Conservation (phyloP, 2,329 filamentous ascomycete species). For the Apiospora sp. region DNA sequence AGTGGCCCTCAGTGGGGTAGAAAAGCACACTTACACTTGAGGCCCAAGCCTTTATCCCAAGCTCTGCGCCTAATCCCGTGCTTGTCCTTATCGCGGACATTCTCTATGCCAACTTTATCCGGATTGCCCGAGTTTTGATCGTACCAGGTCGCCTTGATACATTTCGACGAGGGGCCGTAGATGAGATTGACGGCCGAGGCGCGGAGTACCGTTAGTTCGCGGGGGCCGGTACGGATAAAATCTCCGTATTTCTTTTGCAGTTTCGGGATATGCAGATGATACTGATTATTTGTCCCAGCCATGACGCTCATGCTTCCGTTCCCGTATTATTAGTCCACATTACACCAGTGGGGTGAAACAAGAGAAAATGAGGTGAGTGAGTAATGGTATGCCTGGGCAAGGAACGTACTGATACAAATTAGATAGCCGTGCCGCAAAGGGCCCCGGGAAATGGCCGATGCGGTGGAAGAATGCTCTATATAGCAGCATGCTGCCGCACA, state of each 20-base stretch:
- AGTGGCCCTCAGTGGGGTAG: too few relatives aligned
- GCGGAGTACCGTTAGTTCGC: conserved; percentile 41
- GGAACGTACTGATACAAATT: conserved; percentile 18
- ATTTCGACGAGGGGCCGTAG: conserved; percentile 47
- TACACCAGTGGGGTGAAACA: too few relatives aligned
- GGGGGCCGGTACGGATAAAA: conserved; percentile 35
- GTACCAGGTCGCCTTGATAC: conserved; percentile 52
- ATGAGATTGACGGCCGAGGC: conserved; percentile 39
- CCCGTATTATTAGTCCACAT: too few relatives aligned
- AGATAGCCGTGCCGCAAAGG: conserved; percentile 10
- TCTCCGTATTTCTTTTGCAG: conserved; percentile 22
- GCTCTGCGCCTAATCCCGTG: conserved; percentile 22
- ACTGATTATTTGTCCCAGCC: too few relatives aligned
- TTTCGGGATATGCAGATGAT: too few relatives aligned
- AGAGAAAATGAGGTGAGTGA: too few relatives aligned
- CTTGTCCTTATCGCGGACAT: conserved; percentile 15
- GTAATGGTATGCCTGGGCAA: too few relatives aligned
- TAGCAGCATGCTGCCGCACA: background rate
- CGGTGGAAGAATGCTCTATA: conserved; percentile 26
- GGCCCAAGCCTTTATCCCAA: conserved; percentile 22
- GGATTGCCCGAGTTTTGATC: conserved; percentile 11
- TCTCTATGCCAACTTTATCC: conserved; percentile 2
- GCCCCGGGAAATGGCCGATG: conserved; percentile 18
- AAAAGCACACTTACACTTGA: background rate
- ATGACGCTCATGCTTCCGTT: too few relatives aligned